Base-by-base conservation (phyloP, 805 yeast genomes). In the Komagataella pastoris region DNA sequence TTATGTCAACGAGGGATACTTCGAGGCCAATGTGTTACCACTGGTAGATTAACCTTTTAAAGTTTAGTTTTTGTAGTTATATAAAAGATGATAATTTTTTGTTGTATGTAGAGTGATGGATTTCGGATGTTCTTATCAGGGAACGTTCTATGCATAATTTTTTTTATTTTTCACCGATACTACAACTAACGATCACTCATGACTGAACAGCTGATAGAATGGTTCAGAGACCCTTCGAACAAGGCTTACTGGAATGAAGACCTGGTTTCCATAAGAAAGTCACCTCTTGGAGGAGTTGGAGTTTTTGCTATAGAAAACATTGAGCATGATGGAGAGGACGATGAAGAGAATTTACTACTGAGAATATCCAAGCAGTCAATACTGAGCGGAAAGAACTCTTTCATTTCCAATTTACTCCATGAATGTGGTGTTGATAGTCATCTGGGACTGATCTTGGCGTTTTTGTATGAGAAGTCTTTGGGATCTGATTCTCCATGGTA, bases 401-500 rank as follows among this genome's bases (percentile, higher is more conserved):
- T 71, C 12, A 76, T 90, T 30, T 79, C 87, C 24, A 85, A 89
- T 57, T 59, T 89, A 14, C 60, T 90, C 10, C 63, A 70, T 10
- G 96, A 87, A 47, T 73, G 73, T 24, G 72, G 67, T 1, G 65
- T 85, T 3, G 75, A 72, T 44, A 93, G 95, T 0, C 77, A 85
- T 67, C 72, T 78, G 46, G 85, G 81, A 0, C 68, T 90, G 50
- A 78, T 84, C 6, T 56, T 87, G 6, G 79, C 90, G 0, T 85
- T 81, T 53, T 69, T 89, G 24, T 88, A 86, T 60, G 98, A 91
- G 61, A 64, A 72, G 51, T 67, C 77, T 3, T 67, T 74, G 48
- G 79, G 78, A 2, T 67, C 71, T n/a, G 57, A 63, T 3, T 84
- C 95, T n/a, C 97, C 96, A 4, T 91, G 97, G 97, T 71, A 54